Conservation (phyloP, 2,329 filamentous ascomycete genomes). For the Pseudogymnoascus sp. region DNA sequence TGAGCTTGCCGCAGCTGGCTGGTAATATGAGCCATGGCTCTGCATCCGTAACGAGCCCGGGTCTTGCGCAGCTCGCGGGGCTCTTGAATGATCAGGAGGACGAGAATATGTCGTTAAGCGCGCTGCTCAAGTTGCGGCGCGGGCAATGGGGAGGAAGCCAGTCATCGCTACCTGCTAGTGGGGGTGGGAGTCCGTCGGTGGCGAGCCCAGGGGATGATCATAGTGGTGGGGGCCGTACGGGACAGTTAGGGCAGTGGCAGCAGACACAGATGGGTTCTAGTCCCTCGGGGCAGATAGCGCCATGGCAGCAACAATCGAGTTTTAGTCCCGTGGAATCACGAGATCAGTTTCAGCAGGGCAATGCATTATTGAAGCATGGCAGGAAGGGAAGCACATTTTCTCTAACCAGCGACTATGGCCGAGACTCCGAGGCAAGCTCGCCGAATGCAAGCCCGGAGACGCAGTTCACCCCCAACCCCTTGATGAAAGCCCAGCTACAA, state of each 20-base stretch:
- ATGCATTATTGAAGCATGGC: background rate
- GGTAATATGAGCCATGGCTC: conserved; percentile 32
- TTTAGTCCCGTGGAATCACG: background rate
- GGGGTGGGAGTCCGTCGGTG: conserved; percentile 30
- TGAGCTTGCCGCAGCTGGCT: conserved; percentile 56
- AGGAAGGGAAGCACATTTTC: conserved; percentile 5
- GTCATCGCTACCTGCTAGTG: conserved; percentile 48
- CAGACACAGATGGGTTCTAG: background rate
- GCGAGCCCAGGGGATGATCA: conserved; percentile 18
- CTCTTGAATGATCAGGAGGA: conserved; percentile 46
- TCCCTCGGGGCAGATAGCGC: background rate
- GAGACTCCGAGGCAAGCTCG: conserved; percentile 5
- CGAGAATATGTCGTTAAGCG: conserved; percentile 62
- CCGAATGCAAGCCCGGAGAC: conserved; percentile 1
- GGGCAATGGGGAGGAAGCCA: conserved; percentile 78
- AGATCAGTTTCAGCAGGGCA: background rate
- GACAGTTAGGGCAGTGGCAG: background rate
- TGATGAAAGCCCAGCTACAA: background rate
- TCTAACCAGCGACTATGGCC: background rate
- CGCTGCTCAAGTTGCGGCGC: conserved; percentile 60
- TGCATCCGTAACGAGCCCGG: conserved; percentile 55
- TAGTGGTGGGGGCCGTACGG: conserved; percentile 8
- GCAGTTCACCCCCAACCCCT: background rate
- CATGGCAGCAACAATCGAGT: background rate
- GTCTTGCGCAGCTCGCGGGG: conserved; percentile 66